These are phyloP conservation scores for Murraya paniculata DNA, from an alignment of 345 rosid genomes.

Conservation along the genomic window DNA sequence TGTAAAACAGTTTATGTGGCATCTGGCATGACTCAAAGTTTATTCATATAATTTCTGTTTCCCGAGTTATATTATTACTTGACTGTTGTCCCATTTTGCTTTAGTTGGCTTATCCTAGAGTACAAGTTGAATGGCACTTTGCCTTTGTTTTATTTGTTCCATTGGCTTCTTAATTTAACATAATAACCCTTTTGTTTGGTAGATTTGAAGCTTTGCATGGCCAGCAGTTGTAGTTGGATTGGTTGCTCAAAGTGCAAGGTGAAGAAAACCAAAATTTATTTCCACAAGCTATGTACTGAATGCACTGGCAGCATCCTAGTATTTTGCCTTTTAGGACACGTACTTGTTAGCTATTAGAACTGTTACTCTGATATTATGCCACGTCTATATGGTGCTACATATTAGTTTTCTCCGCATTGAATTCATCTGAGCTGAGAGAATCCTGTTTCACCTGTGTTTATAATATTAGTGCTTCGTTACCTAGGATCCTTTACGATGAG, in stretches of 20 bases:
- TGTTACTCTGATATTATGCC: not conserved
- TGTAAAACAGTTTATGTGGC: too few relatives aligned
- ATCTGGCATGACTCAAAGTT: too few relatives aligned
- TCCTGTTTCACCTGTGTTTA: not conserved
- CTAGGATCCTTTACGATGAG: not conserved
- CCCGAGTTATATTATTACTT: too few relatives aligned
- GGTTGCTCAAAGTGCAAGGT: constrained; percentile 99
- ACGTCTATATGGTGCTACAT: not conserved
- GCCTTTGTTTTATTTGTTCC: not conserved
- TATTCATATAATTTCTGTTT: too few relatives aligned
- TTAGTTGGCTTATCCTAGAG: too few relatives aligned
- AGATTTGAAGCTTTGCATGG: constrained; percentile 94
- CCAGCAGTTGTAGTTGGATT: constrained; percentile 88
- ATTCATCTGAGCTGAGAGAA: not conserved
- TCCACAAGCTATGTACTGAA: not conserved
- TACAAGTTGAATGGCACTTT: too few relatives aligned
- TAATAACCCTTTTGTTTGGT: constrained; percentile 23
- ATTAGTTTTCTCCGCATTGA: not conserved
- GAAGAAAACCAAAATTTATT: not conserved
- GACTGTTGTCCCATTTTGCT: too few relatives aligned
- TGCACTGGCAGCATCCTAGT: not conserved
- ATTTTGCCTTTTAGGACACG: not conserved
- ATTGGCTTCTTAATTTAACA: constrained; percentile 14
- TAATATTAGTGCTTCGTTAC: not conserved
- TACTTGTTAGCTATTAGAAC: not conserved